Evolutionary conservation across 768 basidiomycete genomes (phyloP).

Genomic region (Trametes elegans): DNA sequence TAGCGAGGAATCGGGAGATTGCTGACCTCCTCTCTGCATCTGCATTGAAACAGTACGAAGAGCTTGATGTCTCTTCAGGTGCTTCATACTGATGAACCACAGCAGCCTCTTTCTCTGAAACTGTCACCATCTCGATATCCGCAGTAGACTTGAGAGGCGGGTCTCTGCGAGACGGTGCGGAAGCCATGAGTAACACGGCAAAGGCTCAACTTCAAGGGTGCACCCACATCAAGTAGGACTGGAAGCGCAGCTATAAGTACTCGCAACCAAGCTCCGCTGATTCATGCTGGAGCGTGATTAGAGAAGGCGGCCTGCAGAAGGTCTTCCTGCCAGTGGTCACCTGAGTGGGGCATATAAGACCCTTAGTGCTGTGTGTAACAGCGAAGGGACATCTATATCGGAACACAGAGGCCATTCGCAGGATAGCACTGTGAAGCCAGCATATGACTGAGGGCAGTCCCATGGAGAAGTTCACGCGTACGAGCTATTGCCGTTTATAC

Average conservation of each 20-base stretch:
- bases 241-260: constrained; percentile 9
- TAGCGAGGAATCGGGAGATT: not conserved
- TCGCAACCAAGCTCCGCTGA: not conserved
- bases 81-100: not conserved
- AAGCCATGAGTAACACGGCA: not conserved
- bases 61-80: not conserved
- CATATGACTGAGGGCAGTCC: not conserved
- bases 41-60: not conserved
- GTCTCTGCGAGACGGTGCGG: no score
- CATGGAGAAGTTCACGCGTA: not conserved
- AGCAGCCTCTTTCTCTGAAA: not conserved
- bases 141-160: not conserved
- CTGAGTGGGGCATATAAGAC: not conserved
- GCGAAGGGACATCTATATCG: not conserved
- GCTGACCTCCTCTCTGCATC: constrained; percentile 8
- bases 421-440: no score
- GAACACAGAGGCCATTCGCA: not conserved
- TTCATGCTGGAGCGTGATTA: not conserved
- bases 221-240: no score
- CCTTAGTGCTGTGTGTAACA: not conserved
- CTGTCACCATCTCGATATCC: not conserved
- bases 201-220: no score
- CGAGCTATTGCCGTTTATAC: no score
- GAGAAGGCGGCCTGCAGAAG: not conserved
- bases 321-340: not conserved